Base-by-base conservation (phyloP, 768 basidiomycete genomes). In the Xerocomellus amylosporus region DNA sequence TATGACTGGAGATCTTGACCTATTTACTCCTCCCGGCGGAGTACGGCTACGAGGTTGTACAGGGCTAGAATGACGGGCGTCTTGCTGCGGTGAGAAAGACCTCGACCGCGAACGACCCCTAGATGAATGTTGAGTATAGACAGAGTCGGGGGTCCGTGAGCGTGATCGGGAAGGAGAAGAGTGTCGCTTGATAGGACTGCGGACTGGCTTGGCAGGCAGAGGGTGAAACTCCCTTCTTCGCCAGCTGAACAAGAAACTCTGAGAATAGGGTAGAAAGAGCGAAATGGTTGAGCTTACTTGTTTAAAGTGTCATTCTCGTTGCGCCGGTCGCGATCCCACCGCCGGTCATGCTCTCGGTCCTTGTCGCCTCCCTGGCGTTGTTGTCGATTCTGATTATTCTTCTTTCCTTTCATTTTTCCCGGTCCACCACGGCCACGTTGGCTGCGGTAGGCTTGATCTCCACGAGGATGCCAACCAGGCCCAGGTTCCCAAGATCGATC, bases 401-500 rank as follows among this genome's bases (percentile, higher is more conserved):
- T 75, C 51, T 72, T 73, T 19, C 68, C 68, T 44, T 67, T 75
- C 49, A 66, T 71, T 58, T 68, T 73, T 10, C 56, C 74, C 65
- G 63, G 59, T 26, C 47, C 79, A 69, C 77, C 74, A 48, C 74
- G 74, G 36, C 62, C 59, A 22, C 69, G 70, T 24, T 70, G 70
- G 53, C 56, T 67, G 46, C 77, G 76, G 50, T 81, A 70, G 28
- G 64, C 58, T 20, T 73, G 74, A 24, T 69, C 72, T 36, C 77
- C 60, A 36, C 65, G 76, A 47, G 79, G 67, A 55, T 84, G 79
- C 87, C 87, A 89, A 6, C 79, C 77, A 24, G 84, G 79, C 36
- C 84, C 85, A 53, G 87, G 87, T 59, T 87, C 86, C 87, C 87
- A 89, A 53, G 82, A 73, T 46, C 87, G 80, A 48, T 86, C 82